Evolutionary conservation across 2,329 filamentous ascomycete species (phyloP).

Genomic region (Zymoseptoria pseudotritici): DNA sequence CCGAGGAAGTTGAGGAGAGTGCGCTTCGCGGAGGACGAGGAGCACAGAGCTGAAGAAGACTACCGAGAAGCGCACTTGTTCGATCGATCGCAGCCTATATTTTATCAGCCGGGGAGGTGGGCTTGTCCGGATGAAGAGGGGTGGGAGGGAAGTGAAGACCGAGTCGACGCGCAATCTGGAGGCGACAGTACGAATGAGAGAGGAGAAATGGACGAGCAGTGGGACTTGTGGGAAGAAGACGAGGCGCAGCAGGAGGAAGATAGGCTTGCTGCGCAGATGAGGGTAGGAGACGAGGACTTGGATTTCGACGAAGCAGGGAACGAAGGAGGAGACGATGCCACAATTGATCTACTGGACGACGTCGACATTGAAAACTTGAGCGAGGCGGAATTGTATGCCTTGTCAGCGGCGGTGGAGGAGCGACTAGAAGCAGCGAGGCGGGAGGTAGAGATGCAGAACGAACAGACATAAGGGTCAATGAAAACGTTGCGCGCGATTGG

Average conservation of each 20-base stretch:
- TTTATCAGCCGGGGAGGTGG: conserved; percentile 1
- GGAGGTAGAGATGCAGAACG: neutral
- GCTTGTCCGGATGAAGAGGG: neutral
- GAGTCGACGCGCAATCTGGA: too few relatives aligned
- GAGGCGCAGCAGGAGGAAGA: neutral
- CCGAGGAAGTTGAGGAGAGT: neutral
- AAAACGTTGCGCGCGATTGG: neutral
- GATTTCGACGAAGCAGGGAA: neutral
- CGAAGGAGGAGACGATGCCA: neutral
- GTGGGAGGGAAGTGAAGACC: neutral
- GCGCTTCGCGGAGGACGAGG: neutral
- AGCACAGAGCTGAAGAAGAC: neutral
- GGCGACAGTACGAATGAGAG: neutral
- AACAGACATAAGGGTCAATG: neutral
- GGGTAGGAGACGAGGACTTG: neutral
- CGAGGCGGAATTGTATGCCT: neutral
- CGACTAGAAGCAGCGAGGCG: neutral
- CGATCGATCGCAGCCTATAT: neutral
- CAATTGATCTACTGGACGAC: neutral
- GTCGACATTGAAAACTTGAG: neutral
- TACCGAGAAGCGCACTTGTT: neutral
- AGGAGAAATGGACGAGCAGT: neutral
- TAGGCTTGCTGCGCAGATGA: neutral
- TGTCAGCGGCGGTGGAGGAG: neutral
- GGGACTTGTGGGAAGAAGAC: neutral